phyloP scores from a whole-genome alignment of 129 eudicot species.

The Glebionis coronaria region DNA sequence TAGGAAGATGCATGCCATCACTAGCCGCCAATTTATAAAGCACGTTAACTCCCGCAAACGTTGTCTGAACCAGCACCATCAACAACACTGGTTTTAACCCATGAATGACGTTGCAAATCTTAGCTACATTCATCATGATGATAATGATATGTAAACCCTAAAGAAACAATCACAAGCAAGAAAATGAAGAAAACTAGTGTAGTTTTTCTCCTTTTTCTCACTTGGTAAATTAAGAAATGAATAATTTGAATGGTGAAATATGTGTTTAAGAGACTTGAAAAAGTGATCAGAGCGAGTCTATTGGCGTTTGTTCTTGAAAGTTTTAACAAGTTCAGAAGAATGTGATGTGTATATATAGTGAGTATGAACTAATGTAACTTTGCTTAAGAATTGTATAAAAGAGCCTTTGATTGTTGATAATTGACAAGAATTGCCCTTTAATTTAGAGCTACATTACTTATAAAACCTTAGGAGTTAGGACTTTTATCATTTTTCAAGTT shows the following conservation, averaged over 20 bases:
- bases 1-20: constrained; percentile 39
- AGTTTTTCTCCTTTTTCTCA: neutral
- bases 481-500: no score
- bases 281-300: constrained; percentile 21
- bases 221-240: neutral
- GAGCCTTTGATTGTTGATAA: neutral
- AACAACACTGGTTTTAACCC: constrained; percentile 49
- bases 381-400: constrained; percentile 3
- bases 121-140: constrained; percentile 21
- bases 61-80: constrained; percentile 42
- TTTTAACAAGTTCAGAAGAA: constrained; percentile 15
- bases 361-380: constrained; percentile 8
- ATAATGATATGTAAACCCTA: constrained; percentile 23
- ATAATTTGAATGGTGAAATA: neutral
- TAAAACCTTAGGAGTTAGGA: no score
- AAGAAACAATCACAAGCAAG: constrained; percentile 8
- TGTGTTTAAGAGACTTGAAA: neutral
- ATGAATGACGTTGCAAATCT: constrained; percentile 31
- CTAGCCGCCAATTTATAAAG: constrained; percentile 50
- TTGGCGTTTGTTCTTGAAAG: constrained; percentile 35
- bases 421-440: neutral
- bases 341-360: constrained; percentile 26
- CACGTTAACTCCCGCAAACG: constrained; percentile 39
- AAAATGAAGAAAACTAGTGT: constrained; percentile 8
- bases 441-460: no score